phyloP scores from a whole-genome alignment of 768 basidiomycete genomes.

The Rhodotorula toruloides region DNA sequence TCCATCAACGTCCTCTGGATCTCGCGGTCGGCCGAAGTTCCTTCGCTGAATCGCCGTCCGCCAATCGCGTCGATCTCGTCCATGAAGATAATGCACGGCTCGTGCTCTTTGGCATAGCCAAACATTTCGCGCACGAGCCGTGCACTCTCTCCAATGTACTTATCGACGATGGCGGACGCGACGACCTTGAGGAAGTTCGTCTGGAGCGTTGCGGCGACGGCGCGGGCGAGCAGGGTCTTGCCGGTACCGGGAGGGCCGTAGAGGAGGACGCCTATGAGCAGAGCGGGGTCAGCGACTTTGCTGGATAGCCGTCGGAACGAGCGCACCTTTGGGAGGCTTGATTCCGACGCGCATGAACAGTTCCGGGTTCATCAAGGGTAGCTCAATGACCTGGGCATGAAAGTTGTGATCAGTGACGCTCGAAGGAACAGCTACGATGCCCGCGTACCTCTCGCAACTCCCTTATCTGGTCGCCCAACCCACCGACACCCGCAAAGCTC shows the following conservation, averaged over 20 bases:
- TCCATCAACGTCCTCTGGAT: constrained; percentile 99
- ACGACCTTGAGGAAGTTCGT: constrained; percentile 99
- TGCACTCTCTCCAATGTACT: constrained; percentile 97
- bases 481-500: constrained; percentile 94
- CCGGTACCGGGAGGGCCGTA: constrained; percentile 97
- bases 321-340: constrained; percentile 77
- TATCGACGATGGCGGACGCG: constrained; percentile 93
- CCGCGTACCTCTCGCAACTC: constrained; percentile 81
- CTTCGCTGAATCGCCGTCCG: constrained; percentile 82
- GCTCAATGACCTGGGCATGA: constrained; percentile 70
- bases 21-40: constrained; percentile 95
- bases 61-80: constrained; percentile 81
- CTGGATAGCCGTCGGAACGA: not conserved
- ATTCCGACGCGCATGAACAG: constrained; percentile 93
- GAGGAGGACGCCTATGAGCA: constrained; percentile 59
- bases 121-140: constrained; percentile 98
- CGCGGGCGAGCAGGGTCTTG: constrained; percentile 88
- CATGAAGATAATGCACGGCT: constrained; percentile 59
- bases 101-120: constrained; percentile 92
- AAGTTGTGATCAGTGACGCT: not conserved
- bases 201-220: constrained; percentile 93
- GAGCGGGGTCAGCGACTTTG: not conserved
- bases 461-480: constrained; percentile 88
- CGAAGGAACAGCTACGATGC: too few relatives aligned
- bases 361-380: constrained; percentile 88